Evolutionary conservation across 257 asterid species (phyloP).

Genomic region (Solanum sitiens): DNA sequence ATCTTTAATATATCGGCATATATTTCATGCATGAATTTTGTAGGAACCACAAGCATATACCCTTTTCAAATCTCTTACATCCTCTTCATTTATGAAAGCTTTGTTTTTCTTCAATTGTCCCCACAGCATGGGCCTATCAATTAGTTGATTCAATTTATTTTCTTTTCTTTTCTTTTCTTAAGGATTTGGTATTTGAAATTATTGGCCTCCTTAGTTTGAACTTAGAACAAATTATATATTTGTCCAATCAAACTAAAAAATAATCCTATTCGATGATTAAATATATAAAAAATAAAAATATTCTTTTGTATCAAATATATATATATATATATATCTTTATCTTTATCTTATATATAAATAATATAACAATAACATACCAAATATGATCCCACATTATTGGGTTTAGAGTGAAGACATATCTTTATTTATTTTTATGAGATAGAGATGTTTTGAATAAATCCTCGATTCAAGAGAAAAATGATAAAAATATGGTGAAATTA

Average conservation of each 20-base stretch:
- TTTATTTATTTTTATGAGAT: no score
- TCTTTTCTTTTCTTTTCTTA: neutral
- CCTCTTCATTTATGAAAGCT: neutral
- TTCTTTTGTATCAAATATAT: no score
- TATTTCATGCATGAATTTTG: neutral
- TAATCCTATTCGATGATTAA: neutral
- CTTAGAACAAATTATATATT: neutral
- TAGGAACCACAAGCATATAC: neutral
- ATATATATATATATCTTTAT: no score
- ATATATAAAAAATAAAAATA: no score
- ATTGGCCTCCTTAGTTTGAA: neutral
- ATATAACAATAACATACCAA: no score
- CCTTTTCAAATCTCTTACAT: neutral
- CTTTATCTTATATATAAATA: no score
- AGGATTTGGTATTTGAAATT: neutral
- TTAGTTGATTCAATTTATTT: neutral
- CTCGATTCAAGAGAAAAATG: no score
- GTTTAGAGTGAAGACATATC: no score
- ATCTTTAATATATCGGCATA: neutral
- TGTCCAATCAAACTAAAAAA: neutral
- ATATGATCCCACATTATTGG: no score
- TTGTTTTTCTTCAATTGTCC: neutral
- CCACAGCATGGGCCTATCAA: neutral
- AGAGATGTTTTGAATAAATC: no score
- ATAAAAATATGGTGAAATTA: no score